These are phyloP conservation scores for Decorospora gaudefroyi DNA, from an alignment of 2,329 filamentous ascomycete species.

Conservation along the genomic window DNA sequence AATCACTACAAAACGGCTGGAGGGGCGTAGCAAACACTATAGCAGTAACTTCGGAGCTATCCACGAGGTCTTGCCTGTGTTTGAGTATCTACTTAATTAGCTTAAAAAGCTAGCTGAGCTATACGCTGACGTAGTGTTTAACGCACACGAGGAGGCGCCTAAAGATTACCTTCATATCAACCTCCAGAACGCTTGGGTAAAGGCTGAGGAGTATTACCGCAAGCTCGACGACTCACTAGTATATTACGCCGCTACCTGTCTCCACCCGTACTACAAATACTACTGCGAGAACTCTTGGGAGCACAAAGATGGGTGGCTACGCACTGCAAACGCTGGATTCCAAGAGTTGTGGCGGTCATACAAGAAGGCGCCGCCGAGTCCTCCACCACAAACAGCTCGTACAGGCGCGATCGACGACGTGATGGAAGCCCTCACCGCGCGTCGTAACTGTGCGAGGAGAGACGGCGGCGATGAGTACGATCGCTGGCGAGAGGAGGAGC, in stretches of 20 bases:
- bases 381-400: neutral
- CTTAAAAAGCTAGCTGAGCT: constrained; percentile 2
- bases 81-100: neutral
- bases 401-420: neutral
- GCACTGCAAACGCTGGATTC: neutral
- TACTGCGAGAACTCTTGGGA: constrained; percentile 5
- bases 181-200: neutral
- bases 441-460: neutral
- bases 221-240: neutral
- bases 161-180: too few species aligned
- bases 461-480: neutral
- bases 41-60: constrained; percentile 1
- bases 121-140: constrained; percentile 1
- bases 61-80: neutral
- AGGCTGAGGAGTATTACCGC: neutral
- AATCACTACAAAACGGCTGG: constrained; percentile 4
- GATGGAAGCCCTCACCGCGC: neutral
- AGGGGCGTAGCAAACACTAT: constrained; percentile 4
- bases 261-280: constrained; percentile 1
- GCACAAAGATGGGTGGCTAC: constrained; percentile 1
- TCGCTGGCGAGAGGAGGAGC: neutral
- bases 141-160: too few species aligned
- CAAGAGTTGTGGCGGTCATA: constrained; percentile 1
- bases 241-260: neutral
- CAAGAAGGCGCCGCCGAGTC: constrained; percentile 1